Percentiles rank a stretch among this genome's conserved stretches.
Evolutionary conservation across 1,284 basidiomycete species (phyloP).

Genomic region (Rhodotorula sp.): DNA sequence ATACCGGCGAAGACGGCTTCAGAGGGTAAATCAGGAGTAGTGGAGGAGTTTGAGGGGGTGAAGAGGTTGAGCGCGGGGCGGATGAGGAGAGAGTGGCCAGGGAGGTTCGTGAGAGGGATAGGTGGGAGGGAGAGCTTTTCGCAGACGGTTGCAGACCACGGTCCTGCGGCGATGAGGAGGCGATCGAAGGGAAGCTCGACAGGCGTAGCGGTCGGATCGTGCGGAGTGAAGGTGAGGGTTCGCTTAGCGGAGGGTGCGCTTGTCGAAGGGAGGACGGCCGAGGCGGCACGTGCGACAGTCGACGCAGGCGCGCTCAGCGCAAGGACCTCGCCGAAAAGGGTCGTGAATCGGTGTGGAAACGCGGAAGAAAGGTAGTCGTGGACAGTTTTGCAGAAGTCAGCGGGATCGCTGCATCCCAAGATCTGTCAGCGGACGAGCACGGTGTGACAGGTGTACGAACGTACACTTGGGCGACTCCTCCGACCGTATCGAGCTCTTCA

Average conservation of each 20-base stretch:
- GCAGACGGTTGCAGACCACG: constrained; percentile 34
- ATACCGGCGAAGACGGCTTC: constrained; percentile 39
- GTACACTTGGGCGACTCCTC: constrained; percentile 37
- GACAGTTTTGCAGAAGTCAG: constrained; percentile 27
- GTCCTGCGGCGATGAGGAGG: constrained; percentile 34
- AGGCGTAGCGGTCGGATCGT: neutral
- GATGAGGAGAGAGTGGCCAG: constrained; percentile 37
- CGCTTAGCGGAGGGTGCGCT: neutral
- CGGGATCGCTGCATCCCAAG: constrained; percentile 21
- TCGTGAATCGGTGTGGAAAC: constrained; percentile 14
- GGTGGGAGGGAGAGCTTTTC: constrained; percentile 17
- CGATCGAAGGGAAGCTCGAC: constrained; percentile 3
- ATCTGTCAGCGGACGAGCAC: neutral
- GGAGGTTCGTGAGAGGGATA: constrained; percentile 32
- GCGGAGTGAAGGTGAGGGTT: neutral
- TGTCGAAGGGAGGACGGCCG: neutral
- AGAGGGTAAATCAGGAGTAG: neutral
- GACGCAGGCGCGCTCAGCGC: neutral
- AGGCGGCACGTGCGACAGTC: no score
- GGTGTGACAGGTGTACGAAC: neutral
- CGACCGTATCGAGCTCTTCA: constrained; percentile 26
- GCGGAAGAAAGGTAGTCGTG: constrained; percentile 3
- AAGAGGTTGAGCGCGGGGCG: constrained; percentile 14
- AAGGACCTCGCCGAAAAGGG: constrained; percentile 14
- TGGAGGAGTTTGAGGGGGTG: neutral